Percentiles rank a stretch among this genome's conserved stretches.
Conservation (phyloP, 768 basidiomycete species). For the Mycena kentingensis region DNA sequence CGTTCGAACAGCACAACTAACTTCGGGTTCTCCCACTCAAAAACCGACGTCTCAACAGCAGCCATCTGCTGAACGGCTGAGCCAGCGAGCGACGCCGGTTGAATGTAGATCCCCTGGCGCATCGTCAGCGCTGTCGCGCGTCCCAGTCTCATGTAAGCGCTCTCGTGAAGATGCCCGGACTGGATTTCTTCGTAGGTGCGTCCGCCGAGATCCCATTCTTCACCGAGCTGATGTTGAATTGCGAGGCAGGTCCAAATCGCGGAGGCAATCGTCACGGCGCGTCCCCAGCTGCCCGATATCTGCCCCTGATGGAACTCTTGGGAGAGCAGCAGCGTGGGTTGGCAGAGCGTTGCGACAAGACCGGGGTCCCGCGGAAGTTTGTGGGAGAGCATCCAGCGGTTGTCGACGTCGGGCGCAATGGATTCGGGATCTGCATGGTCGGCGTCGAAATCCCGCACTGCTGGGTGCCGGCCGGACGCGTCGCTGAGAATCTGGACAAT, state of each 20-base stretch:
- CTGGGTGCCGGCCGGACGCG: background rate
- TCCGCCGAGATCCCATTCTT: background rate
- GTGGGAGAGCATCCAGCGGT: background rate
- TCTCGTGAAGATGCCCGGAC: background rate
- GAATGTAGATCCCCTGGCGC: too few species aligned
- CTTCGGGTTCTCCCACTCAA: too few species aligned
- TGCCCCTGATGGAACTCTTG: background rate
- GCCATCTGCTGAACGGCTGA: too few species aligned
- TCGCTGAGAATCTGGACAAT: background rate
- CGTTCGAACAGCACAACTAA: too few species aligned
- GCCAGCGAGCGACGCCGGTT: too few species aligned
- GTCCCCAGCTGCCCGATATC: background rate
- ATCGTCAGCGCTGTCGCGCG: too few species aligned
- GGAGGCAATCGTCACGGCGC: background rate
- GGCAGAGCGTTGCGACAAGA: background rate
- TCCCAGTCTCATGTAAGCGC: too few species aligned
- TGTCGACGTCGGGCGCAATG: background rate
- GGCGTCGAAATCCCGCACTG: background rate
- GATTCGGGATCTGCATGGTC: background rate
- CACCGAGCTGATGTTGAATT: background rate
- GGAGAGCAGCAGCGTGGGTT: background rate
- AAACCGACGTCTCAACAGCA: too few species aligned
- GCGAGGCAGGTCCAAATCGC: background rate
- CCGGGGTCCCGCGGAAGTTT: background rate
- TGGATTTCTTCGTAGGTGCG: background rate